A percentile compares a stretch with the other conserved stretches of the same genome.
phyloP scores from a whole-genome alignment of 108 stramenopile species.

The Skeletonema tropicum region DNA sequence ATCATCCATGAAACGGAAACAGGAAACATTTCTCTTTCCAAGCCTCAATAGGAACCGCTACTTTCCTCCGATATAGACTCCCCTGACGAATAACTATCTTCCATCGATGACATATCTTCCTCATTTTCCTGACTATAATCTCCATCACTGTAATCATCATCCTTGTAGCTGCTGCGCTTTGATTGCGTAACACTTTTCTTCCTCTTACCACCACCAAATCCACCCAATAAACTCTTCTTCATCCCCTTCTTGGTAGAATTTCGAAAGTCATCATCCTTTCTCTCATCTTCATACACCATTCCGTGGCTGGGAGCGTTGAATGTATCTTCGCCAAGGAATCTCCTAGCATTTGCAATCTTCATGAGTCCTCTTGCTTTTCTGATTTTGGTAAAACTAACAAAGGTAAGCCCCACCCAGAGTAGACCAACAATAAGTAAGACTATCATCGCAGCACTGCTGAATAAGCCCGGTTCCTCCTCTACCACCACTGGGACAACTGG shows the following conservation, averaged over 20 bases:
- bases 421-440: background rate
- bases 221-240: background rate
- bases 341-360: background rate
- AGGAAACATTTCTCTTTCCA: background rate
- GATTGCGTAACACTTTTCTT: background rate
- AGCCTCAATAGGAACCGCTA: constrained; percentile 1
- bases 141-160: background rate
- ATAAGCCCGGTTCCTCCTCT: background rate
- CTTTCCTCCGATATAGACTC: background rate
- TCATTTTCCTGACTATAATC: background rate
- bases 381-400: background rate
- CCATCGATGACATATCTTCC: background rate
- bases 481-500: background rate
- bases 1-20: too few relatives aligned
- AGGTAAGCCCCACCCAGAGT: background rate
- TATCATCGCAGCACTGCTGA: background rate
- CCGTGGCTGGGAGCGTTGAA: background rate
- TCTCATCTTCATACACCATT: background rate
- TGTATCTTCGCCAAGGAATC: background rate
- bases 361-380: background rate
- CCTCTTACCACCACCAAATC: background rate
- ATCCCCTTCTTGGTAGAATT: background rate
- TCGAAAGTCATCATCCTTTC: background rate
- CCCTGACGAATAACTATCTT: background rate
- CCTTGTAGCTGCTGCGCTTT: background rate